A percentile compares a stretch with the other conserved stretches of the same genome.
These are phyloP conservation scores for Penicillium sp. DNA, from an alignment of 2,329 filamentous ascomycete species.

Conservation along the genomic window DNA sequence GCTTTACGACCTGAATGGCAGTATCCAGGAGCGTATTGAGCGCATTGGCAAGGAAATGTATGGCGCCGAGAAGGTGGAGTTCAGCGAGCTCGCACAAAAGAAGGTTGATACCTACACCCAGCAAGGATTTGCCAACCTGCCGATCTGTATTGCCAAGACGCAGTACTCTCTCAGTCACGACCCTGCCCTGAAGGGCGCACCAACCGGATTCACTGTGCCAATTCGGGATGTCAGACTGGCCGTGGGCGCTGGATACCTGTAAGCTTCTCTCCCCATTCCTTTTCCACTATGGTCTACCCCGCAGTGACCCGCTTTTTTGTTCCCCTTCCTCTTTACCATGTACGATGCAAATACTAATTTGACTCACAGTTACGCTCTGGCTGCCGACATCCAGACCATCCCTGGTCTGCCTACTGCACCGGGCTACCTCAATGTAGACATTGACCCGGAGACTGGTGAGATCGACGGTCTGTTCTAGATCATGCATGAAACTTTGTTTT, in stretches of 20 bases:
- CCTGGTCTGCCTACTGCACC: conserved; percentile 92
- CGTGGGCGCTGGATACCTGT: conserved; percentile 89
- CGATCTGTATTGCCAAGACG: conserved; percentile 97
- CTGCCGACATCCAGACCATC: conserved; percentile 97
- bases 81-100: conserved; percentile 89
- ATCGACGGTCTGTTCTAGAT: conserved; percentile 83
- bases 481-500: neutral
- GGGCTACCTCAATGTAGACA: conserved; percentile 90
- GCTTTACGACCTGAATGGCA: conserved; percentile 76
- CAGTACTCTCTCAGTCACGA: conserved; percentile 97
- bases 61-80: conserved; percentile 82
- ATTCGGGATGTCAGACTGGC: conserved; percentile 93
- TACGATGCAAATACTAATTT: conserved; percentile 8
- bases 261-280: conserved; percentile 40
- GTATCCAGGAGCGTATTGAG: conserved; percentile 86
- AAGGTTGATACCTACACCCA: conserved; percentile 94
- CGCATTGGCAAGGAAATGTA: conserved; percentile 92
- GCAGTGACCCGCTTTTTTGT: conserved; percentile 34
- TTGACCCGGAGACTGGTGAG: conserved; percentile 77
- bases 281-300: neutral
- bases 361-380: conserved; percentile 73
- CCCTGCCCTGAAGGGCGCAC: conserved; percentile 88
- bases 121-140: conserved; percentile 88
- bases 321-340: neutral
- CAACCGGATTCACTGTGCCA: conserved; percentile 88